Percentiles rank a stretch among this genome's conserved stretches.
Conservation (phyloP, 257 asterid genomes). For the Przewalskia tangutica region DNA sequence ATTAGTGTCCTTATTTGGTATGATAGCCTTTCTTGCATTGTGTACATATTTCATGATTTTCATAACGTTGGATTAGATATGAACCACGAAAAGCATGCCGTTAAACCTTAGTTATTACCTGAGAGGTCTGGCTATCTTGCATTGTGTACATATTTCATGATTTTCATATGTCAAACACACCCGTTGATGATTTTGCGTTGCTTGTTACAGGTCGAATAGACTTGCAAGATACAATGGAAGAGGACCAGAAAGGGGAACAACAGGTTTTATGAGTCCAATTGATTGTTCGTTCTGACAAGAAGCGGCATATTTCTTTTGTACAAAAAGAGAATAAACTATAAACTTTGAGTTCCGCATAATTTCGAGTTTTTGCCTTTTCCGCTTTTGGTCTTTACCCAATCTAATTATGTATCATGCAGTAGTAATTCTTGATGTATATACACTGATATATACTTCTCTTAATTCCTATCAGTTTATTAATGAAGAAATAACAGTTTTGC, state of each 20-base stretch:
- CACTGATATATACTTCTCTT: neutral
- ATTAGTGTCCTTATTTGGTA: slow-evolving; percentile 65
- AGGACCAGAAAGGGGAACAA: slow-evolving; percentile 37
- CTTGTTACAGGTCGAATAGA: slow-evolving; percentile 50
- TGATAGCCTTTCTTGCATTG: neutral
- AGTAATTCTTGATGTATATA: neutral
- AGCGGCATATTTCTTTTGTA: slow-evolving; percentile 21
- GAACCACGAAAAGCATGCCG: neutral
- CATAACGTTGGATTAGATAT: neutral
- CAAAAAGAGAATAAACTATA: slow-evolving; percentile 22
- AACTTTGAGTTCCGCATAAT: slow-evolving; percentile 3
- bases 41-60: neutral
- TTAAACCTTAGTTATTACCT: neutral
- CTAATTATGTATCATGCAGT: neutral
- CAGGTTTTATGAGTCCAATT: neutral
- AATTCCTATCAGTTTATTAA: neutral
- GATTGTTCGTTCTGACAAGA: slow-evolving; percentile 6
- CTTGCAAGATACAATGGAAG: slow-evolving; percentile 50
- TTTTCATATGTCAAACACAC: too few relatives aligned
- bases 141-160: too few relatives aligned
- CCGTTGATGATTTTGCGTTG: neutral
- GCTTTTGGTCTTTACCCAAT: neutral
- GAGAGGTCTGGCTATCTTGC: too few relatives aligned
- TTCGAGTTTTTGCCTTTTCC: neutral
- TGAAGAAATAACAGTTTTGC: neutral